A percentile compares a stretch with the other conserved stretches of the same genome.
Evolutionary conservation across 1,284 basidiomycete genomes (phyloP).

Genomic region (Apiotrichum porosum): DNA sequence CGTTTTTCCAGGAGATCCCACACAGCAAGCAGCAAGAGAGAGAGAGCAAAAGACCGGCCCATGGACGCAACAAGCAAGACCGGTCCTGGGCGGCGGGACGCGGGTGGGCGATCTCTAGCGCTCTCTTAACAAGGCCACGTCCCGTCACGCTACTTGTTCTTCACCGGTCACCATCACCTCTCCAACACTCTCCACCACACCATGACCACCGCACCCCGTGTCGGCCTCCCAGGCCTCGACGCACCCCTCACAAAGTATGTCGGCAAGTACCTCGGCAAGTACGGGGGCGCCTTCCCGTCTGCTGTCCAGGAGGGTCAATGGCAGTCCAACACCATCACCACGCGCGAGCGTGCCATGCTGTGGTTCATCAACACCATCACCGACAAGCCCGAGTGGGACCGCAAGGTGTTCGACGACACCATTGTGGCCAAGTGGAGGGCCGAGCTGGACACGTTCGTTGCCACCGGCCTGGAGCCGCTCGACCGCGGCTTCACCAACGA

Average conservation of each 20-base stretch:
- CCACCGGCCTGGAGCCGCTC: not conserved
- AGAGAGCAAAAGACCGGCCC: no score
- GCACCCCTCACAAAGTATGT: not conserved
- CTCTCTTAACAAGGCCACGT: no score
- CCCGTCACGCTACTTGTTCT: no score
- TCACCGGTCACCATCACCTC: no score
- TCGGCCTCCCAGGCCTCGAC: not conserved
- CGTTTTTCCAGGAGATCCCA: no score
- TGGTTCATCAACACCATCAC: conserved; percentile 10
- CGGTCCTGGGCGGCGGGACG: no score
- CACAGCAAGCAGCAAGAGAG: no score
- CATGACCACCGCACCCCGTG: not conserved
- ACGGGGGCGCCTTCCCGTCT: conserved; percentile 2
- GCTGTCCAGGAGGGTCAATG: conserved; percentile 1
- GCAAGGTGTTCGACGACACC: conserved; percentile 6
- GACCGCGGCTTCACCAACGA: conserved; percentile 5
- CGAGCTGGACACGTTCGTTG: not conserved
- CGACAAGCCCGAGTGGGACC: conserved; percentile 10
- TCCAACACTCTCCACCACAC: no score
- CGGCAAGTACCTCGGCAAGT: not conserved
- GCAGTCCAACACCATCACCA: conserved; percentile 3
- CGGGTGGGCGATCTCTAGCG: no score
- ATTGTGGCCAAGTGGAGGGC: conserved; percentile 12
- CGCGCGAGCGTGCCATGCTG: conserved; percentile 13
- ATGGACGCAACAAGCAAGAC: no score